A percentile compares a stretch with the other conserved stretches of the same genome.
Evolutionary conservation across 2,329 filamentous ascomycete species (phyloP).

Genomic region (Pseudogymnoascus sp.): DNA sequence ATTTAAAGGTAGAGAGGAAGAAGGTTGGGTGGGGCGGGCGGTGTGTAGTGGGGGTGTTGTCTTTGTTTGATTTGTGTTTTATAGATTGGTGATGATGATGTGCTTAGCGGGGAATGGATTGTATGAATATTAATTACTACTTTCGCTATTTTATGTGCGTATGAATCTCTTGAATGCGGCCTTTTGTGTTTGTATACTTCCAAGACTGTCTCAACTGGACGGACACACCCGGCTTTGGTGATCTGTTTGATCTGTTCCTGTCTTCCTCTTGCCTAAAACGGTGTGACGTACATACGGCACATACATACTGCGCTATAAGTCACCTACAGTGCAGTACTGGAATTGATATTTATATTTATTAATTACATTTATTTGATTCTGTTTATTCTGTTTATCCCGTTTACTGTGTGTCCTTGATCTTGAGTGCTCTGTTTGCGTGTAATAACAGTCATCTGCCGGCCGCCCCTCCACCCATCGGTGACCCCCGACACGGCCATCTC

Average conservation of each 20-base stretch:
- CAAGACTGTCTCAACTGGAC: neutral
- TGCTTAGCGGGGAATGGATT: conserved; percentile 1
- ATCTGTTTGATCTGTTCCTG: neutral
- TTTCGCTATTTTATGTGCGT: neutral
- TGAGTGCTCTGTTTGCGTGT: neutral
- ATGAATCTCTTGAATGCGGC: neutral
- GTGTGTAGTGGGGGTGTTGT: neutral
- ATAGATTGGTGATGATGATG: conserved; percentile 5
- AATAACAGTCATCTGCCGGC: neutral
- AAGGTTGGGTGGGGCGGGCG: neutral
- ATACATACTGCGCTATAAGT: neutral
- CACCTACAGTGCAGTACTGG: neutral
- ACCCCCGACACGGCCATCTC: neutral
- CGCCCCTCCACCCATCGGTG: neutral
- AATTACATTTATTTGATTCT: too few species aligned
- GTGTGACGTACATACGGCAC: neutral
- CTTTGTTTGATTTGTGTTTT: conserved; percentile 4
- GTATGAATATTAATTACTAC: too few species aligned
- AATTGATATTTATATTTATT: neutral
- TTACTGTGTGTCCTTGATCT: neutral
- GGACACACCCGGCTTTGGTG: neutral
- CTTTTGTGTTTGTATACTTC: too few species aligned
- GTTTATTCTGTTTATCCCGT: neutral
- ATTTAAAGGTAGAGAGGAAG: neutral
- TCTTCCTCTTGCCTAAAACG: conserved; percentile 2